Evolutionary conservation across 768 basidiomycete genomes (phyloP), one percentile per base, ranked within the genome.

Genomic region (Amanita exitialis): DNA sequence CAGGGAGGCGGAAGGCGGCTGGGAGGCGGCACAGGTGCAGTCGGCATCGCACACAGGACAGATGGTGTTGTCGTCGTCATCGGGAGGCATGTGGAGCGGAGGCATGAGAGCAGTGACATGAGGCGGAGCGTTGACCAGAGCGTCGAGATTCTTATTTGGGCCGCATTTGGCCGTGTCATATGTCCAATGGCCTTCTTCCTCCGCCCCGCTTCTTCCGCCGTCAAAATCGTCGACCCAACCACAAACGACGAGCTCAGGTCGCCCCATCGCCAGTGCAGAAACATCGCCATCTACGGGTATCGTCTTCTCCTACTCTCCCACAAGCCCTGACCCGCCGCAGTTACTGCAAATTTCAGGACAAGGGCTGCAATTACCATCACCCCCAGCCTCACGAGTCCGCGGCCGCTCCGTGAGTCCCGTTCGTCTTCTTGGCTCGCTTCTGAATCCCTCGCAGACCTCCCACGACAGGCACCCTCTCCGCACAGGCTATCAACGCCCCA

Each of bases 21-120:
- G 39, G 34, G 41, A 38, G 28, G 66, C 71, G 72, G 75, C 65
- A 74, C 88, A 90, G 27, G 85, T 90, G 73, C 88, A 91, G 62
- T 87, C 82, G 62, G 85, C 83, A 74, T 90, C 89, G 86, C 88
- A 91, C 56, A 90, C 86, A 6, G 87, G 88, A 66, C 88, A 91
- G 51, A 90, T 88, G 64, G 89, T 83, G 78, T 79, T 78, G 75
- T 87, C 85, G 62, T 90, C 88, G 67, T 86, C 79, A 67, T 76
- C 61, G 57, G 57, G 58, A 55, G 13, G 20, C 21, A 30, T 30
- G 0, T 30, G 42, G 12, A 23, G n/a, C 12, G 12, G 3, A n/a
- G 25, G 16, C 43, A 44, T 44, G 43, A 10, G 43, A 44, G 16
- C 25, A 3, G 27, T 13, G 15, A 44, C 43, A 44, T 44, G 43